These are phyloP conservation scores for Straminergon stramineum DNA, from an alignment of 225 moss, liverwort and hornwort genomes.

Conservation along the genomic window DNA sequence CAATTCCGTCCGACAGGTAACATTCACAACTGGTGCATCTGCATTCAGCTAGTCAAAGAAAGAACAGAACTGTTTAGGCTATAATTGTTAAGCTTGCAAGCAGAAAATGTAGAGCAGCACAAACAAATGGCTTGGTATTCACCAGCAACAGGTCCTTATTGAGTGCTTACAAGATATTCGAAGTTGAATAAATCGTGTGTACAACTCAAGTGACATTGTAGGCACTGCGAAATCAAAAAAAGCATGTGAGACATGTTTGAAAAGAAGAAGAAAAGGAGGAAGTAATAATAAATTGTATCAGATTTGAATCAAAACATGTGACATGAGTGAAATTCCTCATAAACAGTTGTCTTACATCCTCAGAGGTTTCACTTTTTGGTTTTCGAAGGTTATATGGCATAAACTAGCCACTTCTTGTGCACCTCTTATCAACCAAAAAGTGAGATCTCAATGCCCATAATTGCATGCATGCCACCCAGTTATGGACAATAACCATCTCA, in stretches of 20 bases:
- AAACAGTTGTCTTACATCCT: not conserved
- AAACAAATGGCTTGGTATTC: not conserved
- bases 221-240: not conserved
- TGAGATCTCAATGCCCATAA: not conserved
- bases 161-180: not conserved
- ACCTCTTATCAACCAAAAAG: not conserved
- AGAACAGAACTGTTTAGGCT: not conserved
- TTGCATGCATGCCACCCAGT: not conserved
- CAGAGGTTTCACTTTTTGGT: not conserved
- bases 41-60: not conserved
- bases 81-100: not conserved
- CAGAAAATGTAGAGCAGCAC: not conserved
- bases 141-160: not conserved
- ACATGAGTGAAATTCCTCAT: not conserved
- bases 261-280: not conserved
- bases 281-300: not conserved
- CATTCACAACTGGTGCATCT: not conserved
- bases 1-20: not conserved
- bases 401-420: not conserved
- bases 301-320: not conserved
- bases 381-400: not conserved
- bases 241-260: not conserved
- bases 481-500: not conserved
- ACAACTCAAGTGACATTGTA: not conserved
- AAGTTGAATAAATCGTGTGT: not conserved